A percentile compares a stretch with the other conserved stretches of the same genome.
phyloP scores from a whole-genome alignment of 768 basidiomycete species.

The Podaxis rugospora region DNA sequence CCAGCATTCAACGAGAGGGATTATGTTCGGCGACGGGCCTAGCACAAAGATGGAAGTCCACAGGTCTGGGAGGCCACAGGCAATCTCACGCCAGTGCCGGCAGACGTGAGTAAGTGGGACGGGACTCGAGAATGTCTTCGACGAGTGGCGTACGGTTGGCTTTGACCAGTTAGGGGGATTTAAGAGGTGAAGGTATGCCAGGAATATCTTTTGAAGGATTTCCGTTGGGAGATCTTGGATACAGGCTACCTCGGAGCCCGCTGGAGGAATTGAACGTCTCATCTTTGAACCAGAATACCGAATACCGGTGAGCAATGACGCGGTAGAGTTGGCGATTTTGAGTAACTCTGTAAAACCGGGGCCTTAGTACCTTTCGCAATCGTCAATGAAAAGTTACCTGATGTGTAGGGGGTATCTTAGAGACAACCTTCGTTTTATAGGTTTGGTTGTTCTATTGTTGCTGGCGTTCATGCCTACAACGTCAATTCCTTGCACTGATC shows the following conservation, averaged over 20 bases:
- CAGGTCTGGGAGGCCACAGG: not conserved
- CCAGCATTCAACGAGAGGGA: not conserved
- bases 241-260: not conserved
- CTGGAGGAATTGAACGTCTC: not conserved
- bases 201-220: not conserved
- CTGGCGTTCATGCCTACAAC: too few species aligned
- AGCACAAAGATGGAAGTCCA: not conserved
- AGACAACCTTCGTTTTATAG: too few species aligned
- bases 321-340: too few species aligned
- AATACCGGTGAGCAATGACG: too few species aligned
- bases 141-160: not conserved
- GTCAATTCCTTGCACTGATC: too few species aligned
- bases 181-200: not conserved
- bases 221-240: not conserved
- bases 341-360: too few species aligned
- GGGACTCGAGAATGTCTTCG: not conserved
- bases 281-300: too few species aligned
- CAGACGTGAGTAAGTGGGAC: constrained; percentile 5
- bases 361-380: too few species aligned
- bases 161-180: not conserved
- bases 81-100: not conserved
- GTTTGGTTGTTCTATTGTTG: too few species aligned
- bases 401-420: too few species aligned
- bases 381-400: too few species aligned
- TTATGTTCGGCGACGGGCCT: not conserved